These are phyloP conservation scores for Neurospora crassa DNA, from an alignment of 2,329 filamentous ascomycete species.

Conservation along the genomic window DNA sequence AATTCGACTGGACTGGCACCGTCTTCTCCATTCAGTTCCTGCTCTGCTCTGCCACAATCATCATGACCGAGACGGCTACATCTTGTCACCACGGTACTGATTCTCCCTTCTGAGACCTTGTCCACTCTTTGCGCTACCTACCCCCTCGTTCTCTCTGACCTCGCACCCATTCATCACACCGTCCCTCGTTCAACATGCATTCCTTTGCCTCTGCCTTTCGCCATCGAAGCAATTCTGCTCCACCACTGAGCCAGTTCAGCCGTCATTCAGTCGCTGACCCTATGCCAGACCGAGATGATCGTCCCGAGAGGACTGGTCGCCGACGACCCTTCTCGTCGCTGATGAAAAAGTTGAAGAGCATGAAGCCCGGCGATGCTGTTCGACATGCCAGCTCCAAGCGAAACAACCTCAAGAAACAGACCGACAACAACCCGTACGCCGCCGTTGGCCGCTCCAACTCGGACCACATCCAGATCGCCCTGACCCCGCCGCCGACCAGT, in stretches of 20 bases:
- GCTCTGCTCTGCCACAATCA: neutral
- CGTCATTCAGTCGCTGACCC: slow-evolving; percentile 21
- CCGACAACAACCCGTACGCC: slow-evolving; percentile 84
- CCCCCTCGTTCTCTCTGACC: neutral
- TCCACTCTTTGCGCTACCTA: neutral
- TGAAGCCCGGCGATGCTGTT: slow-evolving; percentile 56
- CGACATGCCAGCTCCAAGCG: slow-evolving; percentile 32
- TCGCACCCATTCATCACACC: neutral
- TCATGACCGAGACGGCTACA: neutral
- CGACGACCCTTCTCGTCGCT: slow-evolving; percentile 83
- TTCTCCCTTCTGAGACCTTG: neutral
- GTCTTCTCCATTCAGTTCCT: neutral
- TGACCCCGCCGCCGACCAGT: slow-evolving; percentile 30
- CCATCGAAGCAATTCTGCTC: slow-evolving; percentile 7
- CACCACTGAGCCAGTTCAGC: slow-evolving; percentile 8
- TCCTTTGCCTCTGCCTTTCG: slow-evolving; percentile 3
- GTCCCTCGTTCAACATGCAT: slow-evolving; percentile 4
- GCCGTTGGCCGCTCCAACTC: slow-evolving; percentile 40
- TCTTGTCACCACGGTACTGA: neutral
- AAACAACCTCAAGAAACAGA: slow-evolving; percentile 45
- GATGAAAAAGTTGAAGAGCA: slow-evolving; percentile 87
- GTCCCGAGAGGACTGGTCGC: slow-evolving; percentile 39
- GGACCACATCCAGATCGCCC: slow-evolving; percentile 38
- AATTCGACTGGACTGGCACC: neutral
- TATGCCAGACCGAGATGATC: slow-evolving; percentile 52